Conservation (phyloP, 345 rosid species). For the Draba incana region DNA sequence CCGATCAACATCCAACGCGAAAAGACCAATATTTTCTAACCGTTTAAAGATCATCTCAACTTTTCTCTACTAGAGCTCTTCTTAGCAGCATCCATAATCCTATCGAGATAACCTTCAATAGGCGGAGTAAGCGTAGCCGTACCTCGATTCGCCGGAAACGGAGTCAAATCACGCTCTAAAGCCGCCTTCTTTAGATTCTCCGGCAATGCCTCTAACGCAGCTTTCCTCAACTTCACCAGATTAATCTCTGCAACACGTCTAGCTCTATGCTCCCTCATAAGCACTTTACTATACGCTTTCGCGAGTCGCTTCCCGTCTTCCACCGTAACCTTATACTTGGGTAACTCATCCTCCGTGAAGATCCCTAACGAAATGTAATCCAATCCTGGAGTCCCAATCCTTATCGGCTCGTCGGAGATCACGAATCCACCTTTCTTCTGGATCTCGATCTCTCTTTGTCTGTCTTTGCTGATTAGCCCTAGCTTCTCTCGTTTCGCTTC, state of each 20-base stretch:
- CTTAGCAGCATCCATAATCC: constrained; percentile 70
- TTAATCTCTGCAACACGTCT: constrained; percentile 70
- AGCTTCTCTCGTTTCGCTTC: constrained; percentile 77
- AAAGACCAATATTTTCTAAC: not conserved
- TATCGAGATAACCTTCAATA: constrained; percentile 81
- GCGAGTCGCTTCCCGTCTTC: constrained; percentile 86
- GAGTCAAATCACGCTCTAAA: constrained; percentile 69
- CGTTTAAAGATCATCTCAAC: constrained; percentile 54
- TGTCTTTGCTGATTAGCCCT: constrained; percentile 70
- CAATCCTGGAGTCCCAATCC: constrained; percentile 73
- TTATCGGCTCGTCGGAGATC: constrained; percentile 61
- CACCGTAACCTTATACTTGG: constrained; percentile 78
- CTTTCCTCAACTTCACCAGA: constrained; percentile 60
- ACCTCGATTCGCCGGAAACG: constrained; percentile 66
- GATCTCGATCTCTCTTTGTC: constrained; percentile 67
- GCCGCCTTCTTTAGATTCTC: constrained; percentile 66
- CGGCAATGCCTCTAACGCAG: constrained; percentile 83
- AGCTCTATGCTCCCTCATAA: constrained; percentile 79
- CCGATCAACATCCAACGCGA: not conserved
- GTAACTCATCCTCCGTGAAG: constrained; percentile 73
- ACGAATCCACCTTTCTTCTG: constrained; percentile 61
- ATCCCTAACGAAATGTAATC: constrained; percentile 74
- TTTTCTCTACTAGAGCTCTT: constrained; percentile 62
- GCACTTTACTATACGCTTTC: constrained; percentile 79
- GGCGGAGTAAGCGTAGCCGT: constrained; percentile 87